Evolutionary conservation across 768 basidiomycete genomes (phyloP), one percentile per base, ranked within the genome.

Genomic region (Mycena capillaripes): DNA sequence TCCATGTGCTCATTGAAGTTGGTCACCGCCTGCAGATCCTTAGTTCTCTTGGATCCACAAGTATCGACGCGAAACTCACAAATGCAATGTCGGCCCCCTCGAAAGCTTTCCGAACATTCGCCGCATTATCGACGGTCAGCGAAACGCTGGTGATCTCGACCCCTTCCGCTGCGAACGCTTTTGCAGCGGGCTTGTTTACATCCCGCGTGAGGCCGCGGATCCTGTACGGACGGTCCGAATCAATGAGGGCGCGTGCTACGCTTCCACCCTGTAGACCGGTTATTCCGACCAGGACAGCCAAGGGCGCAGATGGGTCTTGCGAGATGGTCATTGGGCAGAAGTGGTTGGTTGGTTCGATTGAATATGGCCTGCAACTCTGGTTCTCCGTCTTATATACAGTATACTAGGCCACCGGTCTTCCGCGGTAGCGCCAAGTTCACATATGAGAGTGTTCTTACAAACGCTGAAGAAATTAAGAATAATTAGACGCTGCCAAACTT

Each of bases 1-100:
- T 70, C 59, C 62, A 66, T 59, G 30, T 70, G 72, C 50, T 73
- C 72, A 32, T 65, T 65, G 48, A 65, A 70, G 36, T 70, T 70
- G 36, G 72, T 73, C 4, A 73, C 69, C 1, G 29, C 25, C 70
- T 71, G 32, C 8, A 10, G 12, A 25, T 19, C 1, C 1, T 72
- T 50, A 71, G 60, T 30, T 27, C 6, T 7, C 34, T 69, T n/a
- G n/a, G n/a, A n/a, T n/a, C 27, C 27, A 17, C 11, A 46, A 0
- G 12, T 12, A 19, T 21, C 12, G 27, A 11, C 42, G 14, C 42
- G 19, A 16, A 30, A 58, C 58, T 42, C 50, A 71, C 66, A 36
- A 73, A 73, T 16, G 30, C 48, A 23, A 73, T 70, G 29, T 73
- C 68, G 21, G 66, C 72, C 2, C 56, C 67, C 1, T 58, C 62